Evolutionary conservation across 345 rosid species (phyloP).

Genomic region (Isatis tinctoria): DNA sequence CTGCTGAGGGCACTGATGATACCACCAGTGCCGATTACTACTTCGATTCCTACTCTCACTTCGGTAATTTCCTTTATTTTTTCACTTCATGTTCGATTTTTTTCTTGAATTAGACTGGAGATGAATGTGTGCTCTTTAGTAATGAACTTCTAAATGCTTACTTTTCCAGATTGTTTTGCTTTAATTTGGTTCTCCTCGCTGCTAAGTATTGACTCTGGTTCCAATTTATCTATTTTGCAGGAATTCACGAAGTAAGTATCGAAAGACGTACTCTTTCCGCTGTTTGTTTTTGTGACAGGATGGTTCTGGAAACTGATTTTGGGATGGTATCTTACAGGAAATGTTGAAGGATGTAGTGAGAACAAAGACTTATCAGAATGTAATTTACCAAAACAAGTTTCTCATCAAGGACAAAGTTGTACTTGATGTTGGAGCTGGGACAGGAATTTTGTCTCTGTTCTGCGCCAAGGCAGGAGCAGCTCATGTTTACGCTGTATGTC

Average conservation of each 20-base stretch:
- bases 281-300: neutral
- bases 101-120: neutral
- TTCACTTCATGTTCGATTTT: neutral
- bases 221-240: conserved; percentile 44
- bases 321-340: conserved; percentile 54
- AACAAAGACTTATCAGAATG: conserved; percentile 95
- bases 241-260: conserved; percentile 97
- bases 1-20: conserved; percentile 47
- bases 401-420: conserved; percentile 85
- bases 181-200: neutral
- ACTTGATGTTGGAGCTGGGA: conserved; percentile 99
- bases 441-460: conserved; percentile 91
- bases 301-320: neutral
- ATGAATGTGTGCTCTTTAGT: neutral
- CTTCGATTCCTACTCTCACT: conserved; percentile 98
- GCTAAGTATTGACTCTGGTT: conserved; percentile 3
- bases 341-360: conserved; percentile 95
- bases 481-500: conserved; percentile 83
- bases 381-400: conserved; percentile 87
- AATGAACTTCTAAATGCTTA: neutral
- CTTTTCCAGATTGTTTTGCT: neutral
- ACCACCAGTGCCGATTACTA: conserved; percentile 97
- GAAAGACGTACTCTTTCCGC: neutral
- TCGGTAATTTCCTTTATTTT: conserved; percentile 46
- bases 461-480: conserved; percentile 97